phyloP scores from a whole-genome alignment of 768 basidiomycete species.

The Lepiota venenata region DNA sequence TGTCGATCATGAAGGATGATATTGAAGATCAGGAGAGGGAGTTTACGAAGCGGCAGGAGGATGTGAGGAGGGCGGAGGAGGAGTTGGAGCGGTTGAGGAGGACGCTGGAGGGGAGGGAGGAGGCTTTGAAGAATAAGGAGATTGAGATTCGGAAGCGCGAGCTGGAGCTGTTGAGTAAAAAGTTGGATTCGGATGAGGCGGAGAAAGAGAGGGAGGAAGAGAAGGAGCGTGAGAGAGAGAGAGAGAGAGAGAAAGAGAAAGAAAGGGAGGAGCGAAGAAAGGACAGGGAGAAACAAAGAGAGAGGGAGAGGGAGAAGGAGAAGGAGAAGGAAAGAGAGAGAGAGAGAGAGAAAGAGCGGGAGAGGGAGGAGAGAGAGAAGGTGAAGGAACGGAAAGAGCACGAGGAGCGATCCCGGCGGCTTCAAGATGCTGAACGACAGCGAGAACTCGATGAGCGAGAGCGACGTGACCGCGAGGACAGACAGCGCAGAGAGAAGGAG shows the following conservation, averaged over 20 bases:
- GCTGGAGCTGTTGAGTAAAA: slow-evolving; percentile 9
- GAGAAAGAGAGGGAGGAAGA: slow-evolving; percentile 14
- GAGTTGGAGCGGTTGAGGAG: slow-evolving; percentile 15
- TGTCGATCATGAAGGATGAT: slow-evolving; percentile 8
- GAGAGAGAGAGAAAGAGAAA: slow-evolving; percentile 15
- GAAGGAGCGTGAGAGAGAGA: slow-evolving; percentile 12
- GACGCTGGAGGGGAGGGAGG: slow-evolving; percentile 16
- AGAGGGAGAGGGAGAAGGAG: slow-evolving; percentile 14
- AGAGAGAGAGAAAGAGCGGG: slow-evolving; percentile 13
- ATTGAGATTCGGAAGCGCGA: slow-evolving; percentile 16
- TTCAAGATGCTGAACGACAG: slow-evolving; percentile 14
- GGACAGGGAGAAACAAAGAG: slow-evolving; percentile 14
- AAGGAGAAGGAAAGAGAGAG: slow-evolving; percentile 7
- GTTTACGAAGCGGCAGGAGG: slow-evolving; percentile 13
- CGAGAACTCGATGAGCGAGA: slow-evolving; percentile 8
- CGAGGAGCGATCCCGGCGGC: slow-evolving; percentile 15
- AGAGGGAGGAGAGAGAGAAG: slow-evolving; percentile 13
- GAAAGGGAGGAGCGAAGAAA: slow-evolving; percentile 11
- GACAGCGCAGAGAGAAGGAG: slow-evolving; percentile 19
- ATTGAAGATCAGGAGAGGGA: slow-evolving; percentile 12
- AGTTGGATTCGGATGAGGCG: slow-evolving; percentile 6
- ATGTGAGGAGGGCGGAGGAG: slow-evolving; percentile 11
- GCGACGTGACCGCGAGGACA: slow-evolving; percentile 15
- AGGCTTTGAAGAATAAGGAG: slow-evolving; percentile 11
- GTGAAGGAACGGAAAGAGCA: slow-evolving; percentile 17